Evolutionary conservation across 83 land plant species (phyloP), one percentile per base, ranked within the genome.

Genomic region (Diphasiastrum complanatum): DNA sequence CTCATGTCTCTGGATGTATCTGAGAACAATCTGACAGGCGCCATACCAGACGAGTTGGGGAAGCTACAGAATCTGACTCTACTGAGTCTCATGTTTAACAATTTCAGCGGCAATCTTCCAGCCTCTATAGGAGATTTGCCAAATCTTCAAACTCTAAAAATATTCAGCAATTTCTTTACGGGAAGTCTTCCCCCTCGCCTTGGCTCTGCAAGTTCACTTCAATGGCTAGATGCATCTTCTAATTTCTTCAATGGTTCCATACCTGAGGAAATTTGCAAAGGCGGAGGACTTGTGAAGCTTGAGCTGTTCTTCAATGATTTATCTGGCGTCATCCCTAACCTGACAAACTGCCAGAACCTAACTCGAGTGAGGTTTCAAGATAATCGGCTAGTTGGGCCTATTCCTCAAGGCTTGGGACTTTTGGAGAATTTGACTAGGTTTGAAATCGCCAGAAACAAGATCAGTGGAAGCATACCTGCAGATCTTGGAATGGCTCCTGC

Each of bases 391-490:
- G 6, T 35, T 30, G 59, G 59, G 1, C 34, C 38, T 19, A 27
- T 55, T 11, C 59, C 59, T 0, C 30, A 14, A 20, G 59, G n/a
- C n/a, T 55, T 55, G 0, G 59, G 59, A 25, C 31, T 35, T 16
- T 27, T 55, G 59, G 11, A 30, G 11, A 30, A 27, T 27, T 35
- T 55, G 28, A 55, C 16, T 19, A 55, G 27, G 59, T 35, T 55
- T 27, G 59, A 55, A 35, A 31, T 55, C 35, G 8, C 59, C 38
- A 14, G 27, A 14, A 55, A 55, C 1, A 24, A 14, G 18, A 16
- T 55, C 59, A 20, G 28, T 14, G 59, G 59, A 35, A 27, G 35
- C n/a, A n/a, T n/a, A n/a, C n/a, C n/a, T n/a, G n/a, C n/a, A n/a
- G n/a, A n/a, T n/a, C n/a, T n/a, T n/a, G n/a, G n/a, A n/a, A n/a